Conservation (phyloP, 2,329 filamentous ascomycete genomes). For the Exophiala viscosa region DNA sequence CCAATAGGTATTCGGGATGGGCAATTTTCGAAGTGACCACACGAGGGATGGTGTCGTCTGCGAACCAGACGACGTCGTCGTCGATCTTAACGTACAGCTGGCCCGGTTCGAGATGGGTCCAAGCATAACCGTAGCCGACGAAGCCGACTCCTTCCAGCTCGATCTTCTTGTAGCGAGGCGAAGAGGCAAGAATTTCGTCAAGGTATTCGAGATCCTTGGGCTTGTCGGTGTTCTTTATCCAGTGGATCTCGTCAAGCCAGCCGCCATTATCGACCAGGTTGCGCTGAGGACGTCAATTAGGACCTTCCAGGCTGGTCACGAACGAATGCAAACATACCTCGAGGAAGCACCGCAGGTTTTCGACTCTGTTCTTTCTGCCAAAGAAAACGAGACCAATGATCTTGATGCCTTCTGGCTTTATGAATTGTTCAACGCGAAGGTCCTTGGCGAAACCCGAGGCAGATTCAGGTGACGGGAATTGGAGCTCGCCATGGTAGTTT, state of each 20-base stretch:
- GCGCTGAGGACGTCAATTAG: conserved; percentile 30
- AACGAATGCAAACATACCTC: conserved; percentile 30
- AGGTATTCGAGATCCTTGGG: conserved; percentile 40
- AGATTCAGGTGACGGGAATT: conserved; percentile 5
- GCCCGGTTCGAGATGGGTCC: conserved; percentile 29
- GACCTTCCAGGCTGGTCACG: background rate
- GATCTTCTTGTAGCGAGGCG: conserved; percentile 39
- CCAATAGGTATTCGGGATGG: conserved; percentile 49
- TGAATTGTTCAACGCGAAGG: conserved; percentile 4
- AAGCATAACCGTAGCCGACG: conserved; percentile 31
- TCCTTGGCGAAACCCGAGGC: conserved; percentile 1
- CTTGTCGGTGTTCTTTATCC: conserved; percentile 43
- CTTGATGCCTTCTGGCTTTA: conserved; percentile 16
- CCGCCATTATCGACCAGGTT: conserved; percentile 46
- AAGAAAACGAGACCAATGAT: conserved; percentile 49
- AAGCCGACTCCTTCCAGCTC: conserved; percentile 36
- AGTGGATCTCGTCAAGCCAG: conserved; percentile 46
- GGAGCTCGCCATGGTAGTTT: conserved; percentile 6
- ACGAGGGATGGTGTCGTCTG: conserved; percentile 49
- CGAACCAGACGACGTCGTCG: conserved; percentile 45
- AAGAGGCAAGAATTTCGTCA: conserved; percentile 37
- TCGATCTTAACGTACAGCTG: conserved; percentile 46
- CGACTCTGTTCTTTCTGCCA: conserved; percentile 43
- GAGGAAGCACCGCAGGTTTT: conserved; percentile 48
- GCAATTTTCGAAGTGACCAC: conserved; percentile 52